Base-by-base conservation (phyloP, 2,329 filamentous ascomycete genomes). In the Geosmithia morbida region DNA sequence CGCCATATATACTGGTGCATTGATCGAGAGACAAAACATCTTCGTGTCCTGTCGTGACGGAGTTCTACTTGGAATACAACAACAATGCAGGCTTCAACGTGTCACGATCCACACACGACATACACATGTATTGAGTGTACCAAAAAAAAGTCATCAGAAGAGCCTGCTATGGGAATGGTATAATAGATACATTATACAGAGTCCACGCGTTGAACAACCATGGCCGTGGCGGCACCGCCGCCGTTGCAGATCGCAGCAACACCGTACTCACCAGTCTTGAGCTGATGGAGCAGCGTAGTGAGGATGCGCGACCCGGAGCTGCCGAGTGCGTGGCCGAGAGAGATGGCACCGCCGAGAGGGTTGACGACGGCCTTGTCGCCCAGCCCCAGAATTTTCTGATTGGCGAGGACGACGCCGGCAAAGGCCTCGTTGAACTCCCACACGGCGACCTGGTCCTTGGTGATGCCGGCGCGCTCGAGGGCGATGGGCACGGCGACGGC, bases 371-470 rank as follows among this genome's bases (percentile, higher is more conserved):
- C 86, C 44, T 77, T 73, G 53, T 89, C 76, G 33, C 22, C 8
- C 2, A 96, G 76, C 42, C 84, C 86, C 33, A 95, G 76, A 51
- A 94, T 88, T 82, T 94, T 89, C 58, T 87, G 83, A 60, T 97
- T 96, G 41, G 90, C 89, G 61, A 92, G 88, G 64, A 96, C 92
- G 29, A 96, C 89, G 4, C 86, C 87, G 26, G 92, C 90, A 61
- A 98, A 98, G 0, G 92, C 92, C 68, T 98, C 92, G 64, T 98
- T 98, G 66, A 98, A 95, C 64, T 97, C 92, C 90, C 92, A 97
- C 19, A 96, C 70, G 5, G 90, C 82, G 43, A 98, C 87, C 63
- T 97, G 85, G 44, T 94, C 84, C 66, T 89, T 87, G 53, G 79
- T 87, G 54, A 98, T 89, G 11, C 90, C 89, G 1, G 92, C 92